These are phyloP conservation scores for Pueraria montana DNA, from an alignment of 306 rosid genomes.

Conservation along the genomic window DNA sequence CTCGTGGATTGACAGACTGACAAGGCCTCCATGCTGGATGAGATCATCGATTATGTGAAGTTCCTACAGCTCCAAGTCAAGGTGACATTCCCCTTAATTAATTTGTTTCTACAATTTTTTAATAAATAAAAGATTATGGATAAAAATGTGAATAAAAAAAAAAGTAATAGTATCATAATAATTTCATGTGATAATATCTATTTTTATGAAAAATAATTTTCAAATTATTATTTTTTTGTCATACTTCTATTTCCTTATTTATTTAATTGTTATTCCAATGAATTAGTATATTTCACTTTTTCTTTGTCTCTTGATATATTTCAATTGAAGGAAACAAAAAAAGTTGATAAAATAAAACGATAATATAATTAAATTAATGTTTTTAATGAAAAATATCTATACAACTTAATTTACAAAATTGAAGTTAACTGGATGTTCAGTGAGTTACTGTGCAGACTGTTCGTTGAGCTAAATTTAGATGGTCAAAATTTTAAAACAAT, in stretches of 20 bases:
- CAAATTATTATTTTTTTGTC: background rate
- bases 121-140: background rate
- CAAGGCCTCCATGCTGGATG: constrained; percentile 99
- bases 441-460: background rate
- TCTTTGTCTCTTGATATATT: no score
- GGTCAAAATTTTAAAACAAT: no score
- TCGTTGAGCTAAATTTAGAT: background rate
- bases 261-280: background rate
- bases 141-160: background rate
- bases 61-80: constrained; percentile 98
- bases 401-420: background rate
- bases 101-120: background rate
- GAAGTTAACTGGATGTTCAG: background rate
- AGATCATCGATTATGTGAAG: constrained; percentile 97
- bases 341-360: no score
- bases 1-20: constrained; percentile 86
- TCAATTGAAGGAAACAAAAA: no score
- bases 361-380: background rate
- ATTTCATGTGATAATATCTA: background rate
- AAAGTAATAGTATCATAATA: background rate
- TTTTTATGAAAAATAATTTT: background rate
- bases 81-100: constrained; percentile 63
- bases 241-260: background rate
- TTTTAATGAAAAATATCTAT: background rate
- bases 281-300: no score